Base-by-base conservation (phyloP, 129 eudicot genomes). In the Erigeron canadensis region DNA sequence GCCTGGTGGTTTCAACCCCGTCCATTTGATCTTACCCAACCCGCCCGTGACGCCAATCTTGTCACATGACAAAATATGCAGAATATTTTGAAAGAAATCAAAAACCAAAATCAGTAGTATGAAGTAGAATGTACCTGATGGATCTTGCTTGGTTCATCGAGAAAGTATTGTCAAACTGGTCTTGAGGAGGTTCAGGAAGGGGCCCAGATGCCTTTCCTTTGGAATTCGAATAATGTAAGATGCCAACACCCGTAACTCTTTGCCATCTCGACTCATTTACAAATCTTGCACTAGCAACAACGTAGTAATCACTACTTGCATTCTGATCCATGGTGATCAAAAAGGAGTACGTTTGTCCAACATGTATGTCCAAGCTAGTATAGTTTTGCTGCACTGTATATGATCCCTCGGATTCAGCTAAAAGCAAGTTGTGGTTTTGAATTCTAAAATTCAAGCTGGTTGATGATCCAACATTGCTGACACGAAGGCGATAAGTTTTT, bases 361-460 rank as follows among this genome's bases (percentile, higher is more conserved):
- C 84, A 65, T 79, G 81, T 63, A 83, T 75, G 34, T 80, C 84
- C 58, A 79, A 81, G 80, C 90, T 90, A 15, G 95, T 87, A 75
- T 87, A 90, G 74, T 90, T 87, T 77, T 90, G 97, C 51, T 90
- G 97, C 67, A 90, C 97, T 0, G 95, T 90, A 75, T 90, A 90
- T 4, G 97, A 90, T 17, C 97, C 97, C 75, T 90, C 97, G 2
- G 87, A 60, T 80, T 90, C 97, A 6, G 95, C 95, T 60, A 90
- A 74, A 48, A 90, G 95, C 68, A 90, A 69, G 75, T 90, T 90
- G 79, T 90, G 97, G 81, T 54, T 84, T 69, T 90, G 97, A 71
- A 90, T 90, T 67, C 97, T 78, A 70, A 90, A 90, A 86, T 90
- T 90, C 76, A 90, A 83, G 63, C 97, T 90, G 69, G 97, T 90